A percentile compares a stretch with the other conserved stretches of the same genome.
These are phyloP conservation scores for Xylaria multiplex DNA, from an alignment of 2,329 filamentous ascomycete species.

Conservation along the genomic window DNA sequence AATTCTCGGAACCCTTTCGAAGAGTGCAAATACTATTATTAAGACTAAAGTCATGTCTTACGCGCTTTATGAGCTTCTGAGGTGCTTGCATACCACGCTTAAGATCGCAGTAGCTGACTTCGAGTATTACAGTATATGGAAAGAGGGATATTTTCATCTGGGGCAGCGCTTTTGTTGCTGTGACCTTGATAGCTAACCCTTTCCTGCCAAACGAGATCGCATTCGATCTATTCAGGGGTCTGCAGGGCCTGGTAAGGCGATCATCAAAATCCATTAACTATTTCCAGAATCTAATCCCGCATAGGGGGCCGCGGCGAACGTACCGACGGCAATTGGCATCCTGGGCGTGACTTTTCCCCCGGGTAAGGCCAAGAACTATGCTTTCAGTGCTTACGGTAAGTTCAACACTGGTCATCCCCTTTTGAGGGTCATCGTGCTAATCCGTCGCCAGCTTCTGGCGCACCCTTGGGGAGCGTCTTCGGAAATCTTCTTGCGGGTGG, in stretches of 20 bases:
- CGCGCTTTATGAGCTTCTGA: background rate
- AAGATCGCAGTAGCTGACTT: slow-evolving; percentile 5
- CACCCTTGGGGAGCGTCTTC: slow-evolving; percentile 71
- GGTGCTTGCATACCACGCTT: background rate
- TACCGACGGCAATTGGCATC: slow-evolving; percentile 77
- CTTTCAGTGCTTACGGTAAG: slow-evolving; percentile 70
- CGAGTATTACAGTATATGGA: slow-evolving; percentile 61
- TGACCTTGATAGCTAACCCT: slow-evolving; percentile 67
- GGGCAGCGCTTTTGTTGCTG: slow-evolving; percentile 71
- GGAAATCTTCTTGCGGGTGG: slow-evolving; percentile 73
- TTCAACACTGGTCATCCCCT: background rate
- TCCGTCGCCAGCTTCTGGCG: slow-evolving; percentile 62
- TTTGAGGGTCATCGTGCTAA: slow-evolving; percentile 13
- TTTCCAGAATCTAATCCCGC: slow-evolving; percentile 31
- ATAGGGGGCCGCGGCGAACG: slow-evolving; percentile 73
- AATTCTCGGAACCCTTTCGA: background rate
- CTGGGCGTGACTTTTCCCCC: slow-evolving; percentile 74
- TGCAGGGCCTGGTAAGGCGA: slow-evolving; percentile 66
- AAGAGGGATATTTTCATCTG: slow-evolving; percentile 72
- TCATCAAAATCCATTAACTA: background rate
- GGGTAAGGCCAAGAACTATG: slow-evolving; percentile 75
- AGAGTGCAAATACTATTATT: background rate
- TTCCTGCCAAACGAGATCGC: slow-evolving; percentile 74
- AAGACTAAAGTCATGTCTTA: background rate
- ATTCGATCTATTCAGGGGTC: slow-evolving; percentile 72